Percentiles rank a stretch among this genome's conserved stretches.
phyloP scores from a whole-genome alignment of 176 grass and related monocot species.

The Oropetium thomaeum region DNA sequence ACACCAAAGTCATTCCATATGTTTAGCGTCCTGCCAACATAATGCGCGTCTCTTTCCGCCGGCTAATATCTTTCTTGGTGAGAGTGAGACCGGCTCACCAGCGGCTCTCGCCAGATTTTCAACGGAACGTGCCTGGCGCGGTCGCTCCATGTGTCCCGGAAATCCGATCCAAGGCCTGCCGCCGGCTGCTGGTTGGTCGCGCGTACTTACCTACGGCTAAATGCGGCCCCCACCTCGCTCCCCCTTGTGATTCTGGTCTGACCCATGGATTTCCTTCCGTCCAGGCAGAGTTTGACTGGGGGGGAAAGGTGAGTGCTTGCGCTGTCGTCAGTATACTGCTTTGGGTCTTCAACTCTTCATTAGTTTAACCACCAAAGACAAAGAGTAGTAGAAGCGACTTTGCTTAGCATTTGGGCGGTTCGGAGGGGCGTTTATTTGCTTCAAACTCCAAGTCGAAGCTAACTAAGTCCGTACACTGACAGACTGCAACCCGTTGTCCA shows the following conservation, averaged over 20 bases:
- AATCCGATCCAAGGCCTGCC: not conserved
- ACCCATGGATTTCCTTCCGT: not conserved
- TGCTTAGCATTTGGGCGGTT: conserved; percentile 17
- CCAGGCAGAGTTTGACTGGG: not conserved
- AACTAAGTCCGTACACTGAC: no score
- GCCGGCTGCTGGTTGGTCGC: not conserved
- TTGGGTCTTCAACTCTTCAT: no score
- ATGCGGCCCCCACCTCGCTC: no score
- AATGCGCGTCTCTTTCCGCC: not conserved
- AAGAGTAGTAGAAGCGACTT: not conserved
- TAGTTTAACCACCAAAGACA: not conserved
- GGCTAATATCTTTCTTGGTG: no score
- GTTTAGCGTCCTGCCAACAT: not conserved
- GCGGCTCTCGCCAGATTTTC: not conserved
- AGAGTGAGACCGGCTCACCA: not conserved
- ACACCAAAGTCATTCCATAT: not conserved
- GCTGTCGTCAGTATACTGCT: not conserved
- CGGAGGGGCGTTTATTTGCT: conserved; percentile 24
- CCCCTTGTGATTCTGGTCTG: not conserved
- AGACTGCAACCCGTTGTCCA: not conserved
- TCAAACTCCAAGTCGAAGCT: no score
- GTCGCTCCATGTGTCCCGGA: not conserved
- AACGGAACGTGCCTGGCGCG: not conserved
- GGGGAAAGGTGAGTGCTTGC: not conserved
- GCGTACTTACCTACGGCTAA: no score